Base-by-base conservation (phyloP, 2,329 filamentous ascomycete genomes). In the Cercospora beticola region DNA sequence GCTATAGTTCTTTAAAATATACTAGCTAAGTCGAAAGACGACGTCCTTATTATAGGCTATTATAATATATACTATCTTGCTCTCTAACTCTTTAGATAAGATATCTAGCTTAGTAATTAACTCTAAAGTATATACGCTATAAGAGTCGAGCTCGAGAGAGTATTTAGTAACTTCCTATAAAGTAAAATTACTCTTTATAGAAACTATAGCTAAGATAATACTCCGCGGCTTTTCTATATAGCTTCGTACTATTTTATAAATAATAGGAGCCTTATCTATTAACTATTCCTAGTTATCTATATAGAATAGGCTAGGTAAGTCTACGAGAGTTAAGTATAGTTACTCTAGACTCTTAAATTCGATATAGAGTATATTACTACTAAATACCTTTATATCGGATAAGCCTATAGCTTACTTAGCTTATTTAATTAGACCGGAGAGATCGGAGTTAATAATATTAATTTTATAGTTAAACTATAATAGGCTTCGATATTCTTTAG, bases 161-260 rank as follows among this genome's bases (percentile, higher is more conserved):
- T 79, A 70, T 21, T 79, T 71, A 1, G 84, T 73, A 43, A 85
- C 83, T 26, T 79, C 76, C 64, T 85, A 81, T 0, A 79, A 83
- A 0, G 77, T 77, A 52, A 82, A 75, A 58, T 86, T 82, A 6
- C 81, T 79, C 23, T 78, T 80, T 5, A 80, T 79, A 0, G 78
- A 78, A 1, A 84, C 70, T 0, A 84, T 81, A 0, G 80, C 76
- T 4, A 84, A 76, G 14, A 83, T 82, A 43, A 82, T 78, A 0
- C 77, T 78, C 2, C 79, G 72, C 0, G 73, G 69, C 54, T 80
- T 79, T 10, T 72, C 26, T 72, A 83, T 79, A 63, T 83, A 83
- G 1, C 49, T 33, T 6, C 74, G 54, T 0, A 82, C 81, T 66
- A 83, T 76, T 1, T 74, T 71, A 31, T 74, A 70, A 2, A 83